Evolutionary conservation across 179 eudicot species (phyloP).

Genomic region (Silene coronaria): DNA sequence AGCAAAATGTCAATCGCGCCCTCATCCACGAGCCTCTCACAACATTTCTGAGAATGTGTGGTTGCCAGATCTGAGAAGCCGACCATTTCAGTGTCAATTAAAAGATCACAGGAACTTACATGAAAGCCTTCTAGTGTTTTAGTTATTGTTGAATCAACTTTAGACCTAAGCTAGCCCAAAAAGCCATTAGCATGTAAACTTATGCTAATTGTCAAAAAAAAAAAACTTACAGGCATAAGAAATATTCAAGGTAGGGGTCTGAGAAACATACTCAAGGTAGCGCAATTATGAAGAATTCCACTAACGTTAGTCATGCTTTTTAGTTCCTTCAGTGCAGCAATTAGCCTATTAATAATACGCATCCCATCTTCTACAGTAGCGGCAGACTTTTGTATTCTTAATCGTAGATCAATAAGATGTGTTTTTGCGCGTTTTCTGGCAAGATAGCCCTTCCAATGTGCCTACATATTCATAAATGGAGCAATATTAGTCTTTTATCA

Average conservation of each 20-base stretch:
- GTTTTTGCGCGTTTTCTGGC: slow-evolving; percentile 62
- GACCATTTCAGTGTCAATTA: slow-evolving; percentile 3
- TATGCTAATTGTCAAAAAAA: no score
- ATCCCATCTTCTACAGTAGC: slow-evolving; percentile 71
- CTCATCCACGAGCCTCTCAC: slow-evolving; percentile 85
- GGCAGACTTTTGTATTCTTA: slow-evolving; percentile 70
- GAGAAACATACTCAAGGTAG: slow-evolving; percentile 60
- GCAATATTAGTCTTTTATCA: background rate
- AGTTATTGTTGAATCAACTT: background rate
- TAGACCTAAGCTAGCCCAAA: no score
- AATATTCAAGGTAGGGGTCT: background rate
- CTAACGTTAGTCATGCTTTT: slow-evolving; percentile 78
- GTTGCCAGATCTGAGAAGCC: slow-evolving; percentile 64
- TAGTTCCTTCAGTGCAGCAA: slow-evolving; percentile 77
- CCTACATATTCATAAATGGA: slow-evolving; percentile 34
- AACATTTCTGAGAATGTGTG: slow-evolving; percentile 73
- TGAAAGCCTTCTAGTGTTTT: background rate
- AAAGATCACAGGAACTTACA: background rate
- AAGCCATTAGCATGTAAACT: no score
- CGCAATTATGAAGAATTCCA: slow-evolving; percentile 79
- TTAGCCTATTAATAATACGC: slow-evolving; percentile 83
- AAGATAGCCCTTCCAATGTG: slow-evolving; percentile 78
- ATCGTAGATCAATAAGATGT: slow-evolving; percentile 60
- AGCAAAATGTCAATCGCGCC: slow-evolving; percentile 73
- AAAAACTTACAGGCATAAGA: no score